Evolutionary conservation across 768 basidiomycete genomes (phyloP), one percentile per base, ranked within the genome.

Genomic region (Boletus insuetus): DNA sequence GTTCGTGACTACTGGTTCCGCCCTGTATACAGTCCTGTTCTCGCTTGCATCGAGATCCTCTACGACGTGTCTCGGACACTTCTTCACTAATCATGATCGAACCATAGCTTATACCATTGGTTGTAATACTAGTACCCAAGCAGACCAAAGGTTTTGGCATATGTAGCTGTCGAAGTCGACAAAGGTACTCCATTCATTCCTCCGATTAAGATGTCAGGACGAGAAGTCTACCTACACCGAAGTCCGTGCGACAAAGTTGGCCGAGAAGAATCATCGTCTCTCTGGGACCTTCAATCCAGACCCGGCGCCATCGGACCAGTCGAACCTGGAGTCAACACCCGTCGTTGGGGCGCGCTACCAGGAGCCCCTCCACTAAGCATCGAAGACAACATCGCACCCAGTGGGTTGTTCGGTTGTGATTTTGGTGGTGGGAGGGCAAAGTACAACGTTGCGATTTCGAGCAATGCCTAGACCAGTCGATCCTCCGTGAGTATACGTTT

Each of bases 381-480:
- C 6, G 87, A 86, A 6, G 93, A 91, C 72, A 98, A 74, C 80
- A 98, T 89, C 29, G 94, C 92, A 29, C 87, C 90, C 47, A 98
- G 71, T 6, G 95, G 88, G 67, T 96, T 96, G 8, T 77, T 83
- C 12, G 83, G 79, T 67, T 86, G 82, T 51, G 74, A 71, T 54
- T 86, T 78, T 48, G 92, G 89, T 35, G 85, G 87, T 8, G 91
- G 88, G 46, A 98, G 87, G 9, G 86, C 87, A 72, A 99, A 98
- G 72, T 91, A 94, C 24, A 94, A 69, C 14, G 79, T 79, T 5
- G 81, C 85, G 48, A 95, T 75, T 51, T 90, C 87, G 48, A 76
- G 76, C 46, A 90, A 70, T n/a, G 76, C 76, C 91, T 94, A 59
- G 24, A 52, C 20, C 40, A 22, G n/a, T 9, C 6, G 20, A 24